Conservation (phyloP, 208 protist species). For the Acanthamoeba quina region DNA sequence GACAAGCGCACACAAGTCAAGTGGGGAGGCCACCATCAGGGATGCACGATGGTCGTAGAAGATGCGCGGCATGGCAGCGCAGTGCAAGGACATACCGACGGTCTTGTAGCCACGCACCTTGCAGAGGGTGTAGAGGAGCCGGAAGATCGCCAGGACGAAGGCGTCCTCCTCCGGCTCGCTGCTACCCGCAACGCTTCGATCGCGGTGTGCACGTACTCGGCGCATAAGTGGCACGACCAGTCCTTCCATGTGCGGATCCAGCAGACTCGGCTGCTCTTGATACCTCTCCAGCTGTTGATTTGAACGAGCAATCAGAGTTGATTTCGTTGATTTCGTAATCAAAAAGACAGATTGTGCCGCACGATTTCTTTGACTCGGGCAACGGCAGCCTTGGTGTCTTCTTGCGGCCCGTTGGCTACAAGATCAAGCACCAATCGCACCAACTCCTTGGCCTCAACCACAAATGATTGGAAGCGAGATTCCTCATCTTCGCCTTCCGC, state of each 20-base stretch:
- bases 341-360: no score
- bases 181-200: constrained; percentile 75
- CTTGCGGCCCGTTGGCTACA: not conserved
- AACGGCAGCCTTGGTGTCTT: not conserved
- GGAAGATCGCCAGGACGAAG: constrained; percentile 90
- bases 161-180: constrained; percentile 89
- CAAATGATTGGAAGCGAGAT: constrained; percentile 59
- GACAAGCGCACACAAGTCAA: not conserved
- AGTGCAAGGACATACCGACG: constrained; percentile 81
- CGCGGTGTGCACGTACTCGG: constrained; percentile 85
- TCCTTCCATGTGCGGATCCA: constrained; percentile 94
- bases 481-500: no score
- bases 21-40: not conserved
- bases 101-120: constrained; percentile 96
- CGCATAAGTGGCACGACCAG: constrained; percentile 91
- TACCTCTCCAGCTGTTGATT: constrained; percentile 91
- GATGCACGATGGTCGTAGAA: not conserved
- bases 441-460: constrained; percentile 75
- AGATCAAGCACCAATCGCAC: not conserved
- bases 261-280: constrained; percentile 95
- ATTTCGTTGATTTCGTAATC: no score
- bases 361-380: constrained; percentile 4
- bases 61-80: not conserved
- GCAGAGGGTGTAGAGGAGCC: constrained; percentile 93
- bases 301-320: not conserved